A percentile compares a stretch with the other conserved stretches of the same genome.
These are phyloP conservation scores for Lycium ferocissimum DNA, from an alignment of 257 asterid genomes.

Conservation along the genomic window DNA sequence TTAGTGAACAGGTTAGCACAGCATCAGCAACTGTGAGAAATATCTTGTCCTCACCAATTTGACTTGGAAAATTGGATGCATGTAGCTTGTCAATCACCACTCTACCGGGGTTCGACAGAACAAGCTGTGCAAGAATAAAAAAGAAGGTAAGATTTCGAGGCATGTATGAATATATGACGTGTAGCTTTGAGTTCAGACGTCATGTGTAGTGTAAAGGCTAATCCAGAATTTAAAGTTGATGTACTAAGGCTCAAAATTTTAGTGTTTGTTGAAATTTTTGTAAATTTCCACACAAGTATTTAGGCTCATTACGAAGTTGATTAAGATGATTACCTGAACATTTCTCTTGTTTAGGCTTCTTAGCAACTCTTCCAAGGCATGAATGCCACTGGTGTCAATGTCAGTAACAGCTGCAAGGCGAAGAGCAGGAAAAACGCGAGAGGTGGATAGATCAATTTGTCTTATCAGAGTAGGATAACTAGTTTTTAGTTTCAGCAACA, in stretches of 20 bases:
- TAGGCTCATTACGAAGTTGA: background rate
- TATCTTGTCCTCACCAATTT: constrained; percentile 77
- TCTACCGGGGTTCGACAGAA: constrained; percentile 85
- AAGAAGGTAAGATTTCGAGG: constrained; percentile 23
- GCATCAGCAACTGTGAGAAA: constrained; percentile 93
- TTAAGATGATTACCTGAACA: constrained; percentile 57
- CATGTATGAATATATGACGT: background rate
- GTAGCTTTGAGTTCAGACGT: background rate
- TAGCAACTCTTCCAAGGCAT: constrained; percentile 77
- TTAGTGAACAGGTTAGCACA: constrained; percentile 65
- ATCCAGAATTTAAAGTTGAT: background rate
- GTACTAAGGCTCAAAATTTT: background rate
- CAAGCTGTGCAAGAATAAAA: constrained; percentile 52
- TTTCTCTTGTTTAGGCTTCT: constrained; percentile 74
- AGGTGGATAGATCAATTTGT: background rate
- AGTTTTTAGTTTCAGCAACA: background rate
- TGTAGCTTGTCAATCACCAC: constrained; percentile 82
- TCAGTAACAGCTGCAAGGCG: constrained; percentile 72
- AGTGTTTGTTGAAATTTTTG: background rate
- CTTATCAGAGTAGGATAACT: background rate
- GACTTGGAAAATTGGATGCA: constrained; percentile 51
- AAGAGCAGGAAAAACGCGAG: background rate
- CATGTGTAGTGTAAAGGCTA: background rate
- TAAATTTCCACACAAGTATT: background rate
- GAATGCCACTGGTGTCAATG: constrained; percentile 94